Evolutionary conservation across 1,284 basidiomycete species (phyloP), one percentile per base, ranked within the genome.

Genomic region (Cryptococcus sp.): DNA sequence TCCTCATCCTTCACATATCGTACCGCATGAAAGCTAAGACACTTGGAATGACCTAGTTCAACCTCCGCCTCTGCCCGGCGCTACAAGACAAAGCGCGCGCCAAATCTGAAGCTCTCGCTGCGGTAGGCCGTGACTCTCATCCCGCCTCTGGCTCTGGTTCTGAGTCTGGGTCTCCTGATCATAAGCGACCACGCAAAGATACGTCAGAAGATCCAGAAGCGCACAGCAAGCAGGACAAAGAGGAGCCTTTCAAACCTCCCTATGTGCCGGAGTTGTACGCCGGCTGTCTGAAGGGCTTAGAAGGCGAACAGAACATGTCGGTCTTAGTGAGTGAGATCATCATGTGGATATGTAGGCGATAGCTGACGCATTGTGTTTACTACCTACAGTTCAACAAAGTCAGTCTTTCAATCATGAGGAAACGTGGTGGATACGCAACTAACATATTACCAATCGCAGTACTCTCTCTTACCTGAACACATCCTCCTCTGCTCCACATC

Each of bases 11-110:
- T 50, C 48, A 38, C 11, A 7, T n/a, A 17, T 13, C 26, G 48
- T 50, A 22, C n/a, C 26, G 48, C 38, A 22, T 8, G 22, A 44
- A 44, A 22, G n/a, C 41, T 20, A 3, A 5, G 3, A 26, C 16
- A 19, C 23, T 26, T 13, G 4, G 29, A 26, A 8, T 7, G 39
- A 44, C 6, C 16, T 46, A 94, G 91, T 93, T 89, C 76, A 83
- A 92, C 75, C 83, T 94, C 56, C 82, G 87, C 57, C 74, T 89
- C 20, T 93, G 91, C 69, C 88, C 89, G 20, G 88, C 89, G 0
- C 79, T 94, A 40, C 86, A 87, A 70, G 82, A 88, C 64, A 94
- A 93, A 73, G 54, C 66, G 15, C 69, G 68, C 61, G 69, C 67
- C n/a, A 72, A 75, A 50, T 46, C 34, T 5, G 67, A 69, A 39